Conservation (phyloP, 2,329 filamentous ascomycete genomes). For the Cladosporium sp. region DNA sequence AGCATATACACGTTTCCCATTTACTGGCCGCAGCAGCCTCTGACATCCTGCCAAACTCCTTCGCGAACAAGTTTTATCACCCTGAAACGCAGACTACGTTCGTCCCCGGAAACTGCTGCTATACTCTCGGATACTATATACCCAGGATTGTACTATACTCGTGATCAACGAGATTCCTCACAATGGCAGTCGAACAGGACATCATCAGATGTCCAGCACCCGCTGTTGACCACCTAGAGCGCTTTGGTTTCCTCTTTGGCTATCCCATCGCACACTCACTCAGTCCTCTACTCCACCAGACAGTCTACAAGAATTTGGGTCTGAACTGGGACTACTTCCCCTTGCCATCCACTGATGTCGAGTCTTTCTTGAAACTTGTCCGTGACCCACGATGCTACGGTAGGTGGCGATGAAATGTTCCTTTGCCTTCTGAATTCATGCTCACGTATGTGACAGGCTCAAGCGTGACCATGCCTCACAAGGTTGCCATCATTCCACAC, state of each 20-base stretch:
- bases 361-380: slow-evolving; percentile 45
- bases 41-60: neutral
- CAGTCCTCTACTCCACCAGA: slow-evolving; percentile 52
- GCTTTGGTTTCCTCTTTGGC: slow-evolving; percentile 54
- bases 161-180: neutral
- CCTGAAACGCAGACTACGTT: neutral
- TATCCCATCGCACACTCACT: slow-evolving; percentile 55
- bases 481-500: slow-evolving; percentile 69
- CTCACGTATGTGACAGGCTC: slow-evolving; percentile 46
- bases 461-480: slow-evolving; percentile 80
- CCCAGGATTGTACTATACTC: neutral
- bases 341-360: slow-evolving; percentile 43
- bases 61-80: neutral
- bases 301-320: slow-evolving; percentile 48
- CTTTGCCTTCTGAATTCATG: neutral
- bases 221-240: slow-evolving; percentile 36
- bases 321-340: slow-evolving; percentile 51
- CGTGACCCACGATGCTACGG: slow-evolving; percentile 60
- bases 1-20: neutral
- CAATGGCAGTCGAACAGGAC: slow-evolving; percentile 4
- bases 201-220: slow-evolving; percentile 24
- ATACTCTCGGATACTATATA: neutral
- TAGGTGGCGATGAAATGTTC: slow-evolving; percentile 31
- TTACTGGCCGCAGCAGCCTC: neutral
- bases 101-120: neutral